Conservation (phyloP, 1,284 basidiomycete genomes). For the Somion occarium region DNA sequence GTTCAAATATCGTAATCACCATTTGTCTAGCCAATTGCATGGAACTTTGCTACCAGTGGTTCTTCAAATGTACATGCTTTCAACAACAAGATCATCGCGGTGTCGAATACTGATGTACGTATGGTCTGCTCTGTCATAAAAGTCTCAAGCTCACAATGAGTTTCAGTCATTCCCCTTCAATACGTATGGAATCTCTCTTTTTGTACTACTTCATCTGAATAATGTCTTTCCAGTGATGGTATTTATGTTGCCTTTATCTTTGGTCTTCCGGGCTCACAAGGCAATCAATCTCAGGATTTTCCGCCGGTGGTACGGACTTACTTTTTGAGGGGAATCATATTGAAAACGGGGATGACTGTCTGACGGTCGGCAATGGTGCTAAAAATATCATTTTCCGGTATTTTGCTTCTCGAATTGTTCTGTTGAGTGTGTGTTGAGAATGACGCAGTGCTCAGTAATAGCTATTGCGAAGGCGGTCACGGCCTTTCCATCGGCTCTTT, state of each 20-base stretch:
- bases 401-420: too few relatives aligned
- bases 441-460: constrained; percentile 29
- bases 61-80: constrained; percentile 45
- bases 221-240: constrained; percentile 17
- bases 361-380: constrained; percentile 53
- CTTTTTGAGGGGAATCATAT: constrained; percentile 55
- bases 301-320: constrained; percentile 50
- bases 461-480: constrained; percentile 54
- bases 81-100: constrained; percentile 50
- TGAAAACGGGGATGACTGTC: constrained; percentile 58
- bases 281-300: too few relatives aligned
- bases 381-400: constrained; percentile 53
- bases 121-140: neutral
- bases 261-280: too few relatives aligned
- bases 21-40: constrained; percentile 44
- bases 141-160: neutral
- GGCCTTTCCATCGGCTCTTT: constrained; percentile 59
- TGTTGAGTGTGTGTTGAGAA: neutral
- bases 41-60: constrained; percentile 52
- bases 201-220: neutral
- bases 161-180: constrained; percentile 57
- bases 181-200: constrained; percentile 32
- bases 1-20: neutral
- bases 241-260: too few relatives aligned
- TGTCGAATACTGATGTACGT: constrained; percentile 34